Evolutionary conservation across 208 protist species (phyloP), one percentile per base, ranked within the genome.

Genomic region (Acanthamoeba castellanii): DNA sequence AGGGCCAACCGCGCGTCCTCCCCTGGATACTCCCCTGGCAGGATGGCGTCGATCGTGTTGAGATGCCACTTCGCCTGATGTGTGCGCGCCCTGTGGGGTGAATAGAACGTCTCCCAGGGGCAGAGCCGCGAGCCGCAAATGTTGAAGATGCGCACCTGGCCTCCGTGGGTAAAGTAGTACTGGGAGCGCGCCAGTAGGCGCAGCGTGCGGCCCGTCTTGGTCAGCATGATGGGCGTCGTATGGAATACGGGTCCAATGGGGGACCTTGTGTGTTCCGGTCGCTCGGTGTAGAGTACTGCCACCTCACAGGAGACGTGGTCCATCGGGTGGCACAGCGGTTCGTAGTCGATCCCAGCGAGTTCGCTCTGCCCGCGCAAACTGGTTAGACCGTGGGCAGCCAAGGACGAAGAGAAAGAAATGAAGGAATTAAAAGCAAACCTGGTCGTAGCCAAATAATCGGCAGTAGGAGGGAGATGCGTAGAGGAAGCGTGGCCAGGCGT

Each of bases 381-480:
- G 61, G 5, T 68, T 74, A n/a, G 66, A n/a, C 66, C 8, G 25
- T 18, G 30, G 14, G 66, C 3, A 34, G 11, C 3, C 42, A 45
- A 45, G 42, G 4, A 18, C 34, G 27, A 76, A 76, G 27, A n/a
- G 30, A 78, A n/a, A 45, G 14, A 30, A 1, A 22, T 0, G 3
- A 52, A 27, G 45, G 9, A 18, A 7, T n/a, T 2, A 27, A 66
- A 18, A 16, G 11, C 42, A 9, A n/a, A 85, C 76, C 45, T 47
- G 45, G 42, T 85, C 45, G 32, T 85, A 85, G 25, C 76, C 76
- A 57, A 85, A 57, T 14, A 85, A 6, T 7, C 45, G 45, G 25
- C 42, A 85, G 25, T 59, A 85, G 45, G 76, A 13, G 32, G 76
- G 76, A 27, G 76, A 85, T 6, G 45, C 76, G 45, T 85, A 85